phyloP scores from a whole-genome alignment of 768 basidiomycete species.

The Pleurotus djamor region DNA sequence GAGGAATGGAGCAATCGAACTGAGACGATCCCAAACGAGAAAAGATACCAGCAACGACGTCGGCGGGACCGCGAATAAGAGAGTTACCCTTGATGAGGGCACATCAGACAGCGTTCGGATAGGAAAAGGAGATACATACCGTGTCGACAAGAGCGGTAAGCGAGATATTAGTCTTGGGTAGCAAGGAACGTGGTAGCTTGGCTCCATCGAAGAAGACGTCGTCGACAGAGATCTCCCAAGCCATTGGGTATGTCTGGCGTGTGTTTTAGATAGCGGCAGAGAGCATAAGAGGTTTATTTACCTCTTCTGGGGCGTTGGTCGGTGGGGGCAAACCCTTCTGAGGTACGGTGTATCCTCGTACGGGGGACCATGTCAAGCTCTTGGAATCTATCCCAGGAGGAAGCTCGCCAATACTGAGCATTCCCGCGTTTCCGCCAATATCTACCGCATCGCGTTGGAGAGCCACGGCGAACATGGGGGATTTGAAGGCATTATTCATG shows the following conservation, averaged over 20 bases:
- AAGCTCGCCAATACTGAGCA: constrained; percentile 65
- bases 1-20: constrained; percentile 60
- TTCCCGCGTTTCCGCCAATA: constrained; percentile 66
- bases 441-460: constrained; percentile 70
- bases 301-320: constrained; percentile 58
- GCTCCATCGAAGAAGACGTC: constrained; percentile 70
- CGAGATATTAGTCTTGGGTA: constrained; percentile 43
- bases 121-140: constrained; percentile 29
- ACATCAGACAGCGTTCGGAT: not conserved
- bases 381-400: constrained; percentile 46
- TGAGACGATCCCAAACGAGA: constrained; percentile 30
- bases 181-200: constrained; percentile 52
- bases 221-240: constrained; percentile 74
- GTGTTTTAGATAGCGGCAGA: not conserved
- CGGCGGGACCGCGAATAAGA: constrained; percentile 70
- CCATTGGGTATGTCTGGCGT: constrained; percentile 52
- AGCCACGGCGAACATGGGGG: constrained; percentile 53
- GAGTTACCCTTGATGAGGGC: constrained; percentile 59
- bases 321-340: constrained; percentile 59
- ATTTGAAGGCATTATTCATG: constrained; percentile 27
- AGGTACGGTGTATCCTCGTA: constrained; percentile 49
- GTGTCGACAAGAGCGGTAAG: constrained; percentile 74
- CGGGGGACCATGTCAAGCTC: constrained; percentile 62
- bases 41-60: constrained; percentile 53
- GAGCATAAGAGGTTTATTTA: constrained; percentile 21